phyloP scores from a whole-genome alignment of 371 early-diverging fungal species.

The Lichtheimia ramosa region DNA sequence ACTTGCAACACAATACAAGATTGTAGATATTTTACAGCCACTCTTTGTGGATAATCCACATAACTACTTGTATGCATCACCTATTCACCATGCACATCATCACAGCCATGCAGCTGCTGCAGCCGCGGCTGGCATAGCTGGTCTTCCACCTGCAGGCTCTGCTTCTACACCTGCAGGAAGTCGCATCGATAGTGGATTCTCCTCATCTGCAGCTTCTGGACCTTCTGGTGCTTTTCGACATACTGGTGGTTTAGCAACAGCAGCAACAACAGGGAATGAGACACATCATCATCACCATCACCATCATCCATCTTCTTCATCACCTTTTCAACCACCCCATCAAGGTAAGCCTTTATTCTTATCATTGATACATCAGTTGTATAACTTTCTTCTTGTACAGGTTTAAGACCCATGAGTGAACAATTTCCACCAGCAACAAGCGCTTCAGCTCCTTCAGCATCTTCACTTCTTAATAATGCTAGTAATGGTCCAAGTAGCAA shows the following conservation, averaged over 20 bases:
- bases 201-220: conserved; percentile 1
- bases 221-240: conserved; percentile 10
- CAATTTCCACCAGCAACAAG: conserved; percentile 1
- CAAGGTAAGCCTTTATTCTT: neutral
- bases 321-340: neutral
- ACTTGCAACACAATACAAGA: conserved; percentile 69
- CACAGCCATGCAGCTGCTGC: conserved; percentile 5
- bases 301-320: conserved; percentile 8
- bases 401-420: conserved; percentile 9
- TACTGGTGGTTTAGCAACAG: neutral
- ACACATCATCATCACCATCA: neutral
- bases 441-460: neutral
- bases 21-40: conserved; percentile 68
- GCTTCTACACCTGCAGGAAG: conserved; percentile 9
- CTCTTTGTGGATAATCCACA: conserved; percentile 76
- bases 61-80: conserved; percentile 32
- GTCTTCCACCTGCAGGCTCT: conserved; percentile 9
- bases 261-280: no score
- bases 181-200: conserved; percentile 14
- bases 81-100: conserved; percentile 17
- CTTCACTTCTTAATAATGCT: neutral
- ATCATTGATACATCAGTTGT: neutral
- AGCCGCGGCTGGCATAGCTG: conserved; percentile 10
- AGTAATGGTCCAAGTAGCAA: neutral
- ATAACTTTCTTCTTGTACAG: neutral